These are phyloP conservation scores for Tolypocladium paradoxum DNA, from an alignment of 2,329 filamentous ascomycete species.

Conservation along the genomic window DNA sequence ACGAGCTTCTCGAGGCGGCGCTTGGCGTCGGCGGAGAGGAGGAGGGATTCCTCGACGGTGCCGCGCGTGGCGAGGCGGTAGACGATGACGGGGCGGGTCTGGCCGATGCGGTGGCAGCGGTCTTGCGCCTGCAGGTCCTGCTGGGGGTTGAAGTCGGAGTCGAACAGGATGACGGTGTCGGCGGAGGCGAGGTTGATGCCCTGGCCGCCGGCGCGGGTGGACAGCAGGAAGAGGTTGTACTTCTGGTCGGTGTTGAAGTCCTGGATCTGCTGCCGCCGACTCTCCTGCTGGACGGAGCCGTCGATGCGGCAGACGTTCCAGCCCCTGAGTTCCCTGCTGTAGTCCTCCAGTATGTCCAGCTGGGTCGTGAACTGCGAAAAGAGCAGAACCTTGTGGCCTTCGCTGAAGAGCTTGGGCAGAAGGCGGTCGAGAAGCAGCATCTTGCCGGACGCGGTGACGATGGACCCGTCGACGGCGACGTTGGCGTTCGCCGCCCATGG, in stretches of 20 bases:
- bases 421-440: constrained; percentile 90
- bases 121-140: constrained; percentile 96
- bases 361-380: constrained; percentile 97
- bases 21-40: constrained; percentile 84
- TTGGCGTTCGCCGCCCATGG: constrained; percentile 60
- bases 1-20: constrained; percentile 86
- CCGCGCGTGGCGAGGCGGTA: constrained; percentile 89
- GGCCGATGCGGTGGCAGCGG: constrained; percentile 87
- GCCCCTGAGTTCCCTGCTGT: constrained; percentile 60
- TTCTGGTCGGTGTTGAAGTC: constrained; percentile 57
- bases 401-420: constrained; percentile 60
- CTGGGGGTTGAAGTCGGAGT: constrained; percentile 87
- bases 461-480: constrained; percentile 59
- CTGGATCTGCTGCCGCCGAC: constrained; percentile 59
- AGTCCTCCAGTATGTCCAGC: constrained; percentile 81
- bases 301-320: constrained; percentile 89
- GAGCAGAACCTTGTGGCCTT: constrained; percentile 82
- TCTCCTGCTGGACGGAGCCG: constrained; percentile 67
- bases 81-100: constrained; percentile 82
- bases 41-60: constrained; percentile 80
- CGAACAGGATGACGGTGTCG: constrained; percentile 87
- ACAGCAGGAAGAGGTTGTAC: constrained; percentile 73
- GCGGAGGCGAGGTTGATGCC: constrained; percentile 90
- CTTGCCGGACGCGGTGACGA: constrained; percentile 84
- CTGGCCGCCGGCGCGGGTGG: constrained; percentile 84